Conservation (phyloP, 305 asterid species). For the Rubia balearica region DNA sequence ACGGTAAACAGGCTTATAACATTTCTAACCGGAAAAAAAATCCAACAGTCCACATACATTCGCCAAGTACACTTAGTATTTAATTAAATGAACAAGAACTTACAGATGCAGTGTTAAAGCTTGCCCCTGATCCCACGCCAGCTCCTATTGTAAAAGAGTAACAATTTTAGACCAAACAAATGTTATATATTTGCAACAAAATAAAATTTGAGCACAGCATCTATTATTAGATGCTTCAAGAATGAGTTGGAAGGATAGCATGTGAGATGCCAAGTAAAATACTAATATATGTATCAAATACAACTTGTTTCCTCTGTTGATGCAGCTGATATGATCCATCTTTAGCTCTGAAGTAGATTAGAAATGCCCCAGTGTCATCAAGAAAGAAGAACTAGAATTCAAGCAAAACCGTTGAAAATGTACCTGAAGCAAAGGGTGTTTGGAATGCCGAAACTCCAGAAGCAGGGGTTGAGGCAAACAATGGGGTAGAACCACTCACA, state of each 20-base stretch:
- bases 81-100: slow-evolving; percentile 26
- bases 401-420: slow-evolving; percentile 3
- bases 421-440: slow-evolving; percentile 78
- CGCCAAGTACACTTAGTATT: background rate
- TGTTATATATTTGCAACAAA: background rate
- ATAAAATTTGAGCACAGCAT: background rate
- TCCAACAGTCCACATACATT: background rate
- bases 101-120: slow-evolving; percentile 76
- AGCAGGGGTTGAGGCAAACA: slow-evolving; percentile 63
- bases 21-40: background rate
- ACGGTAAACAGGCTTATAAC: background rate
- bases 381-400: background rate
- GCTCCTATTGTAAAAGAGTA: slow-evolving; percentile 48
- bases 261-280: background rate
- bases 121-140: slow-evolving; percentile 74
- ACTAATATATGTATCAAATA: background rate
- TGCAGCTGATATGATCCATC: background rate
- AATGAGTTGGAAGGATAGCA: slow-evolving; percentile 4
- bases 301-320: background rate
- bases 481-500: slow-evolving; percentile 40
- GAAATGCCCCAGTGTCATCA: background rate
- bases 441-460: slow-evolving; percentile 54
- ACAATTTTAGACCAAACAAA: slow-evolving; percentile 6
- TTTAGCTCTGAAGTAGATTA: background rate
- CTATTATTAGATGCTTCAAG: background rate